Percentiles rank a stretch among this genome's conserved stretches.
These are phyloP conservation scores for Trichophaea hybrida DNA, from an alignment of 2,329 filamentous ascomycete species.

Conservation along the genomic window DNA sequence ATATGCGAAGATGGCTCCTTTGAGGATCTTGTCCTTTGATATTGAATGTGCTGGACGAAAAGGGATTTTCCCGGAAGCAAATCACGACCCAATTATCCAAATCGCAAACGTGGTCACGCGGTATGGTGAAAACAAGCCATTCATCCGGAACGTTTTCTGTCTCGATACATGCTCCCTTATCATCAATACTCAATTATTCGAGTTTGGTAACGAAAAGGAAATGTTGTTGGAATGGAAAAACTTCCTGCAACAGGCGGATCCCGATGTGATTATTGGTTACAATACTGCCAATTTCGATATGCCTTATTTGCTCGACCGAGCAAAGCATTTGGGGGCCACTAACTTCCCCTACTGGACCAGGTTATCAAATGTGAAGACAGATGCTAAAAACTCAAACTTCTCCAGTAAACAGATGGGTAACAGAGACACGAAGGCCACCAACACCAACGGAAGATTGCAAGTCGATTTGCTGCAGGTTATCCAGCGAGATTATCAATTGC, in stretches of 20 bases:
- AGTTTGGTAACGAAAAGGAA: constrained; percentile 64
- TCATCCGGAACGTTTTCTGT: constrained; percentile 92
- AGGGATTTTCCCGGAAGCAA: constrained; percentile 88
- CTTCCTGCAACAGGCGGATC: constrained; percentile 79
- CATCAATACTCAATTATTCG: constrained; percentile 82
- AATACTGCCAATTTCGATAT: constrained; percentile 99
- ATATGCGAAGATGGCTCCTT: constrained; percentile 94
- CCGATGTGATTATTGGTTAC: constrained; percentile 96
- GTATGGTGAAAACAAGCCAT: constrained; percentile 91
- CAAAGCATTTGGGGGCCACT: constrained; percentile 63
- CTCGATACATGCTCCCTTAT: constrained; percentile 84
- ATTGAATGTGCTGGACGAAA: constrained; percentile 97
- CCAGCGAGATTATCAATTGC: constrained; percentile 82
- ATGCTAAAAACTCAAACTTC: constrained; percentile 66
- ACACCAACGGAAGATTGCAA: constrained; percentile 85
- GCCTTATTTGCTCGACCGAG: constrained; percentile 81
- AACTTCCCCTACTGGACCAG: constrained; percentile 82
- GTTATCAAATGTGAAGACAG: constrained; percentile 54
- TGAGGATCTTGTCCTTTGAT: constrained; percentile 89
- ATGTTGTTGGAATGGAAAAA: constrained; percentile 90
- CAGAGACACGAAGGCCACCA: constrained; percentile 84
- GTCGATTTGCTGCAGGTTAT: constrained; percentile 88
- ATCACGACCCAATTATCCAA: constrained; percentile 87
- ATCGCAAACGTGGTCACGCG: constrained; percentile 92
- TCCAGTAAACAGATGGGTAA: constrained; percentile 98